These are phyloP conservation scores for Nakazawaea siamensis DNA, from an alignment of 805 yeast species.

Conservation along the genomic window DNA sequence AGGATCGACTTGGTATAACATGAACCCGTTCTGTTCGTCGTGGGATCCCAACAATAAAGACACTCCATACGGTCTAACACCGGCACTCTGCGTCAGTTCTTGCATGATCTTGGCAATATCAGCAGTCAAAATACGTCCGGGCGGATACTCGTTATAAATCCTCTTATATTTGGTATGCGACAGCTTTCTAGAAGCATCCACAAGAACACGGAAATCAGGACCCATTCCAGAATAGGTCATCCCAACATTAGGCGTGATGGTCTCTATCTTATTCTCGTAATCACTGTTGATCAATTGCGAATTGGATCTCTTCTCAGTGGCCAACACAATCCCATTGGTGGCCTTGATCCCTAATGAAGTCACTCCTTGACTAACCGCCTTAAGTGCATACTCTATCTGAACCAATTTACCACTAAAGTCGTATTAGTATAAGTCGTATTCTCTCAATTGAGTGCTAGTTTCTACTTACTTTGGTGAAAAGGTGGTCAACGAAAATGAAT, in stretches of 20 bases:
- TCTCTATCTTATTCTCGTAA: constrained; percentile 67
- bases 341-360: constrained; percentile 92
- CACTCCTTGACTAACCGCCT: constrained; percentile 97
- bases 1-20: constrained; percentile 95
- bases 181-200: constrained; percentile 87
- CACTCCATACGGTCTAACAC: constrained; percentile 98
- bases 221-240: constrained; percentile 99
- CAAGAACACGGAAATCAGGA: constrained; percentile 92
- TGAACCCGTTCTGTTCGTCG: constrained; percentile 63
- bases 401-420: constrained; percentile 83
- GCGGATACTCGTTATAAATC: constrained; percentile 94
- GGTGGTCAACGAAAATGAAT: constrained; percentile 93
- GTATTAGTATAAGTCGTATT: constrained; percentile 4
- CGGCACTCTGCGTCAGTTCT: constrained; percentile 97
- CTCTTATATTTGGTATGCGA: constrained; percentile 92
- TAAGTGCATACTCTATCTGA: constrained; percentile 95
- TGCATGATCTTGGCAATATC: constrained; percentile 96
- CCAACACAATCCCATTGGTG: constrained; percentile 91
- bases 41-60: constrained; percentile 90
- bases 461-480: constrained; percentile 87
- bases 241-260: constrained; percentile 91
- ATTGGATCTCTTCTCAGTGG: constrained; percentile 88
- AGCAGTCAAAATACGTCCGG: constrained; percentile 86
- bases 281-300: constrained; percentile 73
- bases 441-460: neutral